phyloP scores from a whole-genome alignment of 2,329 filamentous ascomycete species.

The Calonectria pseudoreteaudii region DNA sequence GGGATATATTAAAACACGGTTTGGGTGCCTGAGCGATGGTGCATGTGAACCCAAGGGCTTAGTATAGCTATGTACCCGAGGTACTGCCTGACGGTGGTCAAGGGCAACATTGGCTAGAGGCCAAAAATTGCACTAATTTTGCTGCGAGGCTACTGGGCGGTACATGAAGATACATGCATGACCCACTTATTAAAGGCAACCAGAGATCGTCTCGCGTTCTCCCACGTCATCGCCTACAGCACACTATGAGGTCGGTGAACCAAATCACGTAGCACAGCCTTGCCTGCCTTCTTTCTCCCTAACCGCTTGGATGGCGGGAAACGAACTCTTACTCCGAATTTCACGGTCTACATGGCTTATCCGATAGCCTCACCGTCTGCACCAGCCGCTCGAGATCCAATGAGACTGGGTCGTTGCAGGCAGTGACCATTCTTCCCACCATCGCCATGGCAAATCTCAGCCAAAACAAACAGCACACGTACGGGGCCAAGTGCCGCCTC shows the following conservation, averaged over 20 bases:
- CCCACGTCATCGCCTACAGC: slow-evolving; percentile 24
- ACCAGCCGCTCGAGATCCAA: slow-evolving; percentile 30
- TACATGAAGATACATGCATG: not conserved
- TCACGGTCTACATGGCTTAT: slow-evolving; percentile 34
- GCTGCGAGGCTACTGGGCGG: not conserved
- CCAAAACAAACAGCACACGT: slow-evolving; percentile 61
- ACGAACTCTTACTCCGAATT: slow-evolving; percentile 2
- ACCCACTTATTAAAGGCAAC: slow-evolving; percentile 20
- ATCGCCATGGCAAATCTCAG: slow-evolving; percentile 33
- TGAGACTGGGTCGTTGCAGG: slow-evolving; percentile 22
- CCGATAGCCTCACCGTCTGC: slow-evolving; percentile 27
- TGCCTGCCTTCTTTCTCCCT: not conserved
- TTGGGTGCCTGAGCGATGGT: not conserved
- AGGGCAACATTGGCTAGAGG: not conserved
- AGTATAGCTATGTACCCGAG: not conserved
- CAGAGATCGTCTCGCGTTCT: slow-evolving; percentile 15
- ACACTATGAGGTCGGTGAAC: slow-evolving; percentile 23
- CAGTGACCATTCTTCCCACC: slow-evolving; percentile 17
- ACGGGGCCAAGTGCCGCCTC: slow-evolving; percentile 69
- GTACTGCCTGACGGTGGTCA: not conserved
- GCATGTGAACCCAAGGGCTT: slow-evolving; percentile 5
- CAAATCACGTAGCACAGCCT: slow-evolving; percentile 11
- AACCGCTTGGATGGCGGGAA: slow-evolving; percentile 14
- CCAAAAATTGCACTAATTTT: not conserved
- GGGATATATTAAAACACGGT: not conserved